Percentiles rank a stretch among this genome's conserved stretches.
Conservation (phyloP, 176 grass and related monocot genomes). For the Canna indica region DNA sequence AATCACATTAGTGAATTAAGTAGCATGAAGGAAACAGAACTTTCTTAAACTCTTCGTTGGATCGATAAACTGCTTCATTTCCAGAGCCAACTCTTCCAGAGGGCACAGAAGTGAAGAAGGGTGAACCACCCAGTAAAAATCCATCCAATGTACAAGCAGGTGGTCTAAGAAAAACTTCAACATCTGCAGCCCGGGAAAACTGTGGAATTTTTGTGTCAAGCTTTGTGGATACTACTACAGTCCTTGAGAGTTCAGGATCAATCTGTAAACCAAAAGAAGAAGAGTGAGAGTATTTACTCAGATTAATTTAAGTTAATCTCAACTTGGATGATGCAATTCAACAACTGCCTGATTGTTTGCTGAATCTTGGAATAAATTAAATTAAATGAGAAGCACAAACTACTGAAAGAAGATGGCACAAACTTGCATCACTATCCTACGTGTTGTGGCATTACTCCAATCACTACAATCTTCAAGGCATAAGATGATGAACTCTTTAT, state of each 20-base stretch:
- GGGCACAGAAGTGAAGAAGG: slow-evolving; percentile 94
- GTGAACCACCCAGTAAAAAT: slow-evolving; percentile 67
- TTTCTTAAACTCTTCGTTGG: slow-evolving; percentile 94
- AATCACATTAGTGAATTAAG: neutral
- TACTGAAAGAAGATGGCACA: slow-evolving; percentile 14
- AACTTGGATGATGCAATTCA: neutral
- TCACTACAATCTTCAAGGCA: slow-evolving; percentile 96
- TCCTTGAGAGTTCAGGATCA: slow-evolving; percentile 89
- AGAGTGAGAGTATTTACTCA: neutral
- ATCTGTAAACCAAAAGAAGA: slow-evolving; percentile 39
- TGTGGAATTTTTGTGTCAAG: slow-evolving; percentile 90
- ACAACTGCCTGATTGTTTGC: no score
- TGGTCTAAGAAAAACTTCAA: slow-evolving; percentile 93
- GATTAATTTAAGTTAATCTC: neutral
- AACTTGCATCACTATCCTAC: slow-evolving; percentile 93
- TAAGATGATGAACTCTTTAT: slow-evolving; percentile 84
- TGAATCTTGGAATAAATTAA: neutral
- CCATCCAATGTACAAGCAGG: slow-evolving; percentile 62
- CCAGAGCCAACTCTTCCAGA: slow-evolving; percentile 88
- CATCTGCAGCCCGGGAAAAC: slow-evolving; percentile 77
- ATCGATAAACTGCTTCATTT: slow-evolving; percentile 66
- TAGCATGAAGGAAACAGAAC: slow-evolving; percentile 19
- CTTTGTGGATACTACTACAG: slow-evolving; percentile 89
- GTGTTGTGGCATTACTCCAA: slow-evolving; percentile 90
- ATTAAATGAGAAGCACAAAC: neutral